Conservation (phyloP, 768 basidiomycete species). For the Tricholoma furcatifolium region DNA sequence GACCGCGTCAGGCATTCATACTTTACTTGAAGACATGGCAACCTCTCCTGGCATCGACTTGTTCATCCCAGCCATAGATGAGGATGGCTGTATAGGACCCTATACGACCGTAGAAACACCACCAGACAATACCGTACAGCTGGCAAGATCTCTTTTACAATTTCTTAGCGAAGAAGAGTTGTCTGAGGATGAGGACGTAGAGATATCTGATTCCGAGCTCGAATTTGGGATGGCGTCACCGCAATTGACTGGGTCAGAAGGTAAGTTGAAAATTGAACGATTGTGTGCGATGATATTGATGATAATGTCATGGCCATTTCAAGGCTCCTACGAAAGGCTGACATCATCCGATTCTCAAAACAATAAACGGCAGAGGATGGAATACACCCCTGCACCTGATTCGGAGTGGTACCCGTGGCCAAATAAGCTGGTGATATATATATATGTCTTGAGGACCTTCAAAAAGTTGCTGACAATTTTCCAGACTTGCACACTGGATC, state of each 20-base stretch:
- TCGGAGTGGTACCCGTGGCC: slow-evolving; percentile 1
- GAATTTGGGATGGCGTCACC: too few relatives aligned
- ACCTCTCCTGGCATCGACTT: background rate
- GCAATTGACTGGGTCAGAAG: background rate
- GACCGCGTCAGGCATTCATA: background rate
- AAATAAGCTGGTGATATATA: background rate
- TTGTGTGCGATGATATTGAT: background rate
- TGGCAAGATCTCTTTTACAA: background rate
- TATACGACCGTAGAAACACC: background rate
- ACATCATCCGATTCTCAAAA: too few relatives aligned
- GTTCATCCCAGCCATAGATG: background rate
- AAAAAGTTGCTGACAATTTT: background rate
- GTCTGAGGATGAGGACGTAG: background rate
- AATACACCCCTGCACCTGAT: background rate
- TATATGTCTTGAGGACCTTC: background rate
- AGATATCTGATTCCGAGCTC: background rate
- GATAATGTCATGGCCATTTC: background rate
- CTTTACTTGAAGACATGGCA: background rate
- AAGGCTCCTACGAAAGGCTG: background rate
- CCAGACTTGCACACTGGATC: slow-evolving; percentile 8
- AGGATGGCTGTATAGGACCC: background rate
- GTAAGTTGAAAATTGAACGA: background rate
- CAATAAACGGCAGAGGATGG: background rate
- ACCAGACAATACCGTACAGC: background rate
- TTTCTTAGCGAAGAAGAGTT: background rate